Conservation (phyloP, 2,329 filamentous ascomycete species). For the Ceratocystis smalleyi region DNA sequence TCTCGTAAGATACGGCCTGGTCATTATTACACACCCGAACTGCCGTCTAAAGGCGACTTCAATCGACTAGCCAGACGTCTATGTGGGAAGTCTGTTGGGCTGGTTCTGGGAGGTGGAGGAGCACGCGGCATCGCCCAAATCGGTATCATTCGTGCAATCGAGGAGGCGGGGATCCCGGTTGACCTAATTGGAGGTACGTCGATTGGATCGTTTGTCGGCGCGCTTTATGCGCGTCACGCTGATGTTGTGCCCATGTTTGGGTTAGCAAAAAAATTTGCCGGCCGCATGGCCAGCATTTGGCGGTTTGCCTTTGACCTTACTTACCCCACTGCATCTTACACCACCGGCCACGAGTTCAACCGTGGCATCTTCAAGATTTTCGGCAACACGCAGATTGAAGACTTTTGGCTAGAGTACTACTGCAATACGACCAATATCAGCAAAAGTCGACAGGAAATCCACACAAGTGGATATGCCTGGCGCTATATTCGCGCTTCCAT, state of each 20-base stretch:
- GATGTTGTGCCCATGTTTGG: conserved; percentile 96
- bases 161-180: conserved; percentile 91
- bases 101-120: conserved; percentile 87
- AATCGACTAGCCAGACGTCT: conserved; percentile 78
- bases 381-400: conserved; percentile 90
- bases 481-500: conserved; percentile 92
- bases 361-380: conserved; percentile 98
- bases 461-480: conserved; percentile 95
- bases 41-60: conserved; percentile 91
- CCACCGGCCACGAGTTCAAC: conserved; percentile 97
- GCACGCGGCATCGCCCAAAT: conserved; percentile 85
- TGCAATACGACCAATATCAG: conserved; percentile 99
- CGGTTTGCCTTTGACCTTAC: conserved; percentile 92
- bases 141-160: conserved; percentile 83
- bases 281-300: conserved; percentile 99
- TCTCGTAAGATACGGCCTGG: conserved; percentile 80
- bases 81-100: conserved; percentile 83
- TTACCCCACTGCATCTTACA: conserved; percentile 92
- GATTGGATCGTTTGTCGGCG: conserved; percentile 90
- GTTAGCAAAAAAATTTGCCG: conserved; percentile 89
- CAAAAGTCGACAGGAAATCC: conserved; percentile 79
- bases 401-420: conserved; percentile 98
- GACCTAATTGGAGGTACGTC: conserved; percentile 92
- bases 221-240: conserved; percentile 85
- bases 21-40: conserved; percentile 78